Evolutionary conservation across 257 asterid genomes (phyloP), one percentile per base, ranked within the genome.

Genomic region (Solanum chmielewskii): DNA sequence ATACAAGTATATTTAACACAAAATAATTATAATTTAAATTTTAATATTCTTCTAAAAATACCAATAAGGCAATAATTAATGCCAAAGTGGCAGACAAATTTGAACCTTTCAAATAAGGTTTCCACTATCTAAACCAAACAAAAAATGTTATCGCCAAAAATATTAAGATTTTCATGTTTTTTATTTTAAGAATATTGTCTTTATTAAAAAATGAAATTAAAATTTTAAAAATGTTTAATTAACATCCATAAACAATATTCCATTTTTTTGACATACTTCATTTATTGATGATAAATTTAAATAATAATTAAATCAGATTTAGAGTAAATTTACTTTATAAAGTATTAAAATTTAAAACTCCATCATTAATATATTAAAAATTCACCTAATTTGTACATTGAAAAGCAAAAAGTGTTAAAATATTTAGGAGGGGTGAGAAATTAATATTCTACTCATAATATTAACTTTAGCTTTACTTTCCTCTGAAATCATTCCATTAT

Each of bases 81-180:
- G 44, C 85, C 70, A 29, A 81, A 81, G 85, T 81, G 85, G 85
- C 85, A 81, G 85, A 81, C 85, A 81, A 52, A 81, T 49, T 49
- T 81, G 70, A 81, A 81, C 85, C 85, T 81, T 31, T 49, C 85
- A 49, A 81, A 49, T 81, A 49, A 81, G 85, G 64, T 47, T 81
- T 81, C 85, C 85, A 81, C 70, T 81, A 81, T 81, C 85, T 81
- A 47, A 81, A 81, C 85, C 70, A 81, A 81, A 49, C 85, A 81
- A 47, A 81, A 31, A 37, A 31, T 49, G 85, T 52, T 29, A 80
- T 31, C 45, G 20, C 12, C 21, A 49, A 81, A 81, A 49, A 81
- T 81, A 81, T 29, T 10, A 29, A 29, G 9, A 10, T 80, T 80
- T 80, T 29, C 41, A 80, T 47, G 42, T 20, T 49, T 81, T 70